Evolutionary conservation across 176 grass and related monocot genomes (phyloP).

Genomic region (Tuctoria greenei): DNA sequence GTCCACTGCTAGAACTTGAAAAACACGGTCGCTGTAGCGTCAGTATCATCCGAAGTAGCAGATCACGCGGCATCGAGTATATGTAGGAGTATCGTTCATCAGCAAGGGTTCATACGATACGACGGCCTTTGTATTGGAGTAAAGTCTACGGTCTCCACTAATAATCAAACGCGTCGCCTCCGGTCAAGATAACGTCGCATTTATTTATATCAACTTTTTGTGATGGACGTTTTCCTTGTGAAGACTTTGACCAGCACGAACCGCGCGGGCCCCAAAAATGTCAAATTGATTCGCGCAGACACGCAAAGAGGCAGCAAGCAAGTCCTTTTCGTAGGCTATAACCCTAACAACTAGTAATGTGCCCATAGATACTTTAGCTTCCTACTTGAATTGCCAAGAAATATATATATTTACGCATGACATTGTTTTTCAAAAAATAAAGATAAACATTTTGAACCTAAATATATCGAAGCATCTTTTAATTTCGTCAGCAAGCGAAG

Average conservation of each 20-base stretch:
- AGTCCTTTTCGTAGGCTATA: conserved; percentile 33
- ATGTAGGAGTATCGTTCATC: neutral
- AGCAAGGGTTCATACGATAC: conserved; percentile 32
- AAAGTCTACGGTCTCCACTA: neutral
- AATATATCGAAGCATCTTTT: neutral
- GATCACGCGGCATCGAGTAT: conserved; percentile 19
- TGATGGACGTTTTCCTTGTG: conserved; percentile 35
- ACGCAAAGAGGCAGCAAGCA: conserved; percentile 37
- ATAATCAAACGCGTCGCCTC: conserved; percentile 6
- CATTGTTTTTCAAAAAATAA: neutral
- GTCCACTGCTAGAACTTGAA: neutral
- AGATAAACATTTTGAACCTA: neutral
- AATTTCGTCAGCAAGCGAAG: neutral
- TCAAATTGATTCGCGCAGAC: conserved; percentile 13
- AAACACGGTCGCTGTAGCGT: neutral
- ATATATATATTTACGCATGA: neutral
- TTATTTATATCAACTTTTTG: conserved; percentile 32
- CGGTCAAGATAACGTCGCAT: conserved; percentile 37
- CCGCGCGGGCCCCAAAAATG: neutral
- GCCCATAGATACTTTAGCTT: conserved; percentile 23
- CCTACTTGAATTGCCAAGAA: neutral
- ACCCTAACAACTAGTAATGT: conserved; percentile 44
- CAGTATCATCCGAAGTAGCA: neutral
- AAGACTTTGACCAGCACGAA: conserved; percentile 46
- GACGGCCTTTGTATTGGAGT: neutral